phyloP scores from a whole-genome alignment of 345 rosid species.

The Barbarea vulgaris region DNA sequence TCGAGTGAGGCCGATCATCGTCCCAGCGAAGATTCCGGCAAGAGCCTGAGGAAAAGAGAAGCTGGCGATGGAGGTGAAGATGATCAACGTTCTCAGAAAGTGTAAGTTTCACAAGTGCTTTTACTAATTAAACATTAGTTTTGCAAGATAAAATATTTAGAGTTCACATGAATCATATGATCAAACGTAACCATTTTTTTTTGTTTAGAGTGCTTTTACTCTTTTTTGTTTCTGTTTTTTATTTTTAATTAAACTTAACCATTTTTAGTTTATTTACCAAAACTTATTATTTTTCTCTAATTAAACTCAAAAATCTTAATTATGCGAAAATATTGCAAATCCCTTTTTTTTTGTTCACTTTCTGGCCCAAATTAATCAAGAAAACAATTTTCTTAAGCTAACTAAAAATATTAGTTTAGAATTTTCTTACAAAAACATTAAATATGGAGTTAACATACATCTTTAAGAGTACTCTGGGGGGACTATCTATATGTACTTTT shows the following conservation, averaged over 20 bases:
- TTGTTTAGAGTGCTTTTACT: no score
- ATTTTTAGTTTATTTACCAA: neutral
- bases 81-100: slow-evolving; percentile 55
- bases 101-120: slow-evolving; percentile 40
- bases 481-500: neutral
- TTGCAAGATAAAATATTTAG: neutral
- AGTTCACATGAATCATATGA: slow-evolving; percentile 19
- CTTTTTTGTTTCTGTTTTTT: no score
- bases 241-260: neutral
- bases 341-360: neutral
- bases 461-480: neutral
- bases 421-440: neutral
- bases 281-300: neutral
- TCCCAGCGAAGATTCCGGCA: slow-evolving; percentile 54
- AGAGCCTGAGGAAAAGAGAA: slow-evolving; percentile 41
- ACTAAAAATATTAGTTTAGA: neutral
- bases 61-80: slow-evolving; percentile 47
- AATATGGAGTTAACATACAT: neutral
- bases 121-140: neutral
- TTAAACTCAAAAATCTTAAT: neutral
- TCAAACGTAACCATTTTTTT: neutral
- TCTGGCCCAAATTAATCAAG: neutral
- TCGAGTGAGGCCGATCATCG: slow-evolving; percentile 57
- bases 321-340: neutral
- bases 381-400: neutral